Evolutionary conservation across 1,139 yeast genomes (phyloP).

Genomic region (Geotrichum phurueaensis): DNA sequence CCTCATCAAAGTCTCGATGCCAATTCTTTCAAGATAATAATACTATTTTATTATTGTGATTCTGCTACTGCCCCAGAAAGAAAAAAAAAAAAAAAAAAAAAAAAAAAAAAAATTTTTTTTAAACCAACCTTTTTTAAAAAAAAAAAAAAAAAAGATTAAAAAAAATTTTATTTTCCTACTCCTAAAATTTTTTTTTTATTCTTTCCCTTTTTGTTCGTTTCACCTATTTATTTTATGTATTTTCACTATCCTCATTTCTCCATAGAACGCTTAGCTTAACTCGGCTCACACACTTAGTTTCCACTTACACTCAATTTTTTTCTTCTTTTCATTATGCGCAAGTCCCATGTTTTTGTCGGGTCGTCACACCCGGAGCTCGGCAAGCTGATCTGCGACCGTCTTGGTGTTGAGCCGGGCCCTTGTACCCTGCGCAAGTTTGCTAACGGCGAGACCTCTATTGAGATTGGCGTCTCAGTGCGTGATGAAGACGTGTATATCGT

Average conservation of each 20-base stretch:
- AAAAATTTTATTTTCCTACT: background rate
- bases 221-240: background rate
- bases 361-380: slow-evolving; percentile 95
- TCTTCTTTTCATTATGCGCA: slow-evolving; percentile 61
- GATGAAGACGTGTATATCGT: slow-evolving; percentile 96
- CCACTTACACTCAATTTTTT: background rate
- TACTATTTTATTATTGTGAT: background rate
- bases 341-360: slow-evolving; percentile 94
- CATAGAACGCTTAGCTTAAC: background rate
- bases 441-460: slow-evolving; percentile 95
- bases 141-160: background rate
- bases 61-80: background rate
- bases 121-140: background rate
- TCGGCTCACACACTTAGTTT: background rate
- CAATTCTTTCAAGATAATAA: background rate
- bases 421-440: slow-evolving; percentile 86
- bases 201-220: background rate
- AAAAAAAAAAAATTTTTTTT: too few species aligned
- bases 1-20: too few species aligned
- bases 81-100: too few species aligned
- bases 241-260: background rate
- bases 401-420: slow-evolving; percentile 95
- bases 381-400: slow-evolving; percentile 74
- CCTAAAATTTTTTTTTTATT: too few species aligned
- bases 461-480: slow-evolving; percentile 88